Conservation (phyloP, 495 filamentous ascomycete species). For the Stereocaulon alpinum region DNA sequence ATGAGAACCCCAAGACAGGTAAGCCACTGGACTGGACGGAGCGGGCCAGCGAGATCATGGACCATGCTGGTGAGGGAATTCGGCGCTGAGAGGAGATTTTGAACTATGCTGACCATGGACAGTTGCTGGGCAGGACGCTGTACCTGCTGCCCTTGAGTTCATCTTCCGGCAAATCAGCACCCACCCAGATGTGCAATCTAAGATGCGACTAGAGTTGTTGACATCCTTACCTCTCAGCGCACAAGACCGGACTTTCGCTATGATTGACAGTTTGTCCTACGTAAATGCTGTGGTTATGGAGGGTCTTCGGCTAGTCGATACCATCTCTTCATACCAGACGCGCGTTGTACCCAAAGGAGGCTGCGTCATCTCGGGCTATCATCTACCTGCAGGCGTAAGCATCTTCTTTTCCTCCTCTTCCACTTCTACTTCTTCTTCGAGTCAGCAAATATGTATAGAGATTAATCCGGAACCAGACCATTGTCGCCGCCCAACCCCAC, state of each 20-base stretch:
- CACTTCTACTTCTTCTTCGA: neutral
- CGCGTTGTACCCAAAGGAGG: slow-evolving; percentile 17
- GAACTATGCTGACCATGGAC: neutral
- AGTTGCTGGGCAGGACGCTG: slow-evolving; percentile 18
- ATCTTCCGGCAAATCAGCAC: slow-evolving; percentile 11
- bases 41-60: slow-evolving; percentile 19
- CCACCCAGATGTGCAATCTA: slow-evolving; percentile 8
- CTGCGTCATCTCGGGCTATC: slow-evolving; percentile 10
- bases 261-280: slow-evolving; percentile 46
- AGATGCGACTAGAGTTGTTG: slow-evolving; percentile 12
- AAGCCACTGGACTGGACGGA: slow-evolving; percentile 3
- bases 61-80: slow-evolving; percentile 11
- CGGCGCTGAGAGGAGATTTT: neutral
- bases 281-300: slow-evolving; percentile 42
- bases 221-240: neutral
- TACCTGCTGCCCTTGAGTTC: slow-evolving; percentile 13
- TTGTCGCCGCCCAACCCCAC: slow-evolving; percentile 15
- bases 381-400: slow-evolving; percentile 11
- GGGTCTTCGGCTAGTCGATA: slow-evolving; percentile 15
- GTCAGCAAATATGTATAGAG: neutral
- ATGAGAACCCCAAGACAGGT: slow-evolving; percentile 4
- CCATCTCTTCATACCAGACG: slow-evolving; percentile 17
- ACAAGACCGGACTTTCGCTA: slow-evolving; percentile 15
- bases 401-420: too few species aligned
- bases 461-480: neutral